phyloP scores from a whole-genome alignment of 75 land plant genomes.

The Gnetum montanum region DNA sequence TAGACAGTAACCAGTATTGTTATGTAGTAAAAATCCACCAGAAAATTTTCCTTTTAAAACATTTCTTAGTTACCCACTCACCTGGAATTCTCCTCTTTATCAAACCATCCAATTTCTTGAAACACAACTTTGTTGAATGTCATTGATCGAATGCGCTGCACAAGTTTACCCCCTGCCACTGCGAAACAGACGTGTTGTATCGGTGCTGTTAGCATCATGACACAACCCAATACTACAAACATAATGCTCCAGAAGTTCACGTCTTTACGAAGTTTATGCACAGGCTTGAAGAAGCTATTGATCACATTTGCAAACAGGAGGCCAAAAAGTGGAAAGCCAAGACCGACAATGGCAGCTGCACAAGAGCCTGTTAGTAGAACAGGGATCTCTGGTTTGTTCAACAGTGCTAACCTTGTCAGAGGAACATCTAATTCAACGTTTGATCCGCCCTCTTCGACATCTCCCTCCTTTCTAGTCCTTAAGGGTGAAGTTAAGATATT shows the following conservation, averaged over 20 bases:
- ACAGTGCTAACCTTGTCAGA: slow-evolving; percentile 48
- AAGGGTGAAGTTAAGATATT: too few relatives aligned
- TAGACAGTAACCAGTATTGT: neutral
- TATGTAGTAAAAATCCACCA: too few relatives aligned
- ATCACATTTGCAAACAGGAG: slow-evolving; percentile 43
- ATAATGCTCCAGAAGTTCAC: slow-evolving; percentile 51
- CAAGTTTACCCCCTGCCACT: slow-evolving; percentile 47
- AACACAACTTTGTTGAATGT: slow-evolving; percentile 38
- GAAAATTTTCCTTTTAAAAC: too few relatives aligned
- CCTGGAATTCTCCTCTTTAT: slow-evolving; percentile 39
- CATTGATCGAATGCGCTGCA: slow-evolving; percentile 38
- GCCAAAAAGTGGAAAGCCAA: slow-evolving; percentile 50
- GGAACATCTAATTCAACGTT: slow-evolving; percentile 23
- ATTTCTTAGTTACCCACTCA: slow-evolving; percentile 1
- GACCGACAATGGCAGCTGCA: slow-evolving; percentile 43
- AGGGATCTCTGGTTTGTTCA: slow-evolving; percentile 78
- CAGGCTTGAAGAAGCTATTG: slow-evolving; percentile 41
- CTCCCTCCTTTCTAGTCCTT: neutral
- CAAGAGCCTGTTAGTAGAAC: slow-evolving; percentile 45
- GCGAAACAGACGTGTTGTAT: slow-evolving; percentile 34
- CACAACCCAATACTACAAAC: slow-evolving; percentile 30
- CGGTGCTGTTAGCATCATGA: slow-evolving; percentile 28
- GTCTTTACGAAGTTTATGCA: slow-evolving; percentile 34
- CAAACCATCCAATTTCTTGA: slow-evolving; percentile 53
- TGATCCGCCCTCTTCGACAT: slow-evolving; percentile 4